Percentiles rank a stretch among this genome's conserved stretches.
These are phyloP conservation scores for Leccinum truebloodii DNA, from an alignment of 768 basidiomycete species.

Conservation along the genomic window DNA sequence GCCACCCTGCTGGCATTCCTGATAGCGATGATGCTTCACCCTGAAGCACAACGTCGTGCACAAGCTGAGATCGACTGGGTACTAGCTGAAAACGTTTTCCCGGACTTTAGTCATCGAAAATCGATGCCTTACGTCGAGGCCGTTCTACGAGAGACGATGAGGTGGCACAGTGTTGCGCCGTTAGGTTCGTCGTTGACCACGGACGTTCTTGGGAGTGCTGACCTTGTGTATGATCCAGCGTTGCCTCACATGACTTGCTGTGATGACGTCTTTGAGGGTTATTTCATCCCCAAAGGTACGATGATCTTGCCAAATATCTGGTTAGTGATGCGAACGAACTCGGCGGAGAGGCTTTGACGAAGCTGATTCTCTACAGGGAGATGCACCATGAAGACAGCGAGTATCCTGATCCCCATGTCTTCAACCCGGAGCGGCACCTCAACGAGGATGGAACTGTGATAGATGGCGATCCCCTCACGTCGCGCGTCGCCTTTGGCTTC, in stretches of 20 bases:
- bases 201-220: constrained; percentile 1
- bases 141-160: constrained; percentile 32
- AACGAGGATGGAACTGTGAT: constrained; percentile 23
- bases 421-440: constrained; percentile 31
- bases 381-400: constrained; percentile 34
- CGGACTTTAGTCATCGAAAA: constrained; percentile 28
- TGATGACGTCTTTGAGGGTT: constrained; percentile 49
- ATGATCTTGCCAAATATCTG: constrained; percentile 33
- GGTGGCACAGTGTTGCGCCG: constrained; percentile 34
- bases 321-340: constrained; percentile 15
- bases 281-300: constrained; percentile 38
- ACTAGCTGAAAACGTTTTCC: constrained; percentile 15
- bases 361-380: constrained; percentile 17
- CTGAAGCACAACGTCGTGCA: constrained; percentile 31
- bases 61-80: constrained; percentile 33
- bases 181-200: constrained; percentile 22
- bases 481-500: constrained; percentile 32
- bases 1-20: constrained; percentile 28
- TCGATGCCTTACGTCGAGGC: constrained; percentile 33
- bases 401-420: constrained; percentile 27
- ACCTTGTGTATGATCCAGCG: constrained; percentile 16
- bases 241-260: constrained; percentile 29
- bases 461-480: constrained; percentile 28
- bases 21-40: constrained; percentile 33
- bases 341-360: not conserved